Base-by-base conservation (phyloP, 2,329 filamentous ascomycete species). In the Rutstroemia sydowiana region DNA sequence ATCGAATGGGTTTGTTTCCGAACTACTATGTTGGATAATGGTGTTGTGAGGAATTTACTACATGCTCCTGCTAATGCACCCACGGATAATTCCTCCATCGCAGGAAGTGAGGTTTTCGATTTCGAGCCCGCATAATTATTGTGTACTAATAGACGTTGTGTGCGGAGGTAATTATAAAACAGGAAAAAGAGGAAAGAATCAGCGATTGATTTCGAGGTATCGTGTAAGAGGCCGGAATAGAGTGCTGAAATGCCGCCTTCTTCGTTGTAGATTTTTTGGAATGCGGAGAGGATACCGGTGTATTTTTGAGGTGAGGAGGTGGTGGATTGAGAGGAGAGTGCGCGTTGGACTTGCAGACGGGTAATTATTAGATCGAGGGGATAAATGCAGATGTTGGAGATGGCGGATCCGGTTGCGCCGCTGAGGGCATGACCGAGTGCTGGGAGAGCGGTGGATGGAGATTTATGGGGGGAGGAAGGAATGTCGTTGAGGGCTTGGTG, bases 171-270 rank as follows among this genome's bases (percentile, higher is more conserved):
- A 57, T 76, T 87, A 70, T 95, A 95, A 53, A 87, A 84, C 16
- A 92, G 76, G 70, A 95, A 95, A 73, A 95, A 95, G 47, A 95
- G 74, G 65, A 93, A 92, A 52, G 85, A 87, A 70, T 93, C 88
- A 28, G 81, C 75, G 20, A 84, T 74, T 21, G 80, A 82, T 67
- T 87, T 88, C 61, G 72, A 75, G 10, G 84, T 79, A 63, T 87
- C 84, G 32, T 78, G 75, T 6, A 75, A 69, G 1, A 86, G 67
- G 23, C 85, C 85, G 21, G 73, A 76, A 64, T 87, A 95, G 58
- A 95, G 83, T 1, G 84, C 87, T 47, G 67, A 65, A 16, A 84
- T 58, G 3, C 86, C 82, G n/a, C 86, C 82, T 28, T 90, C 86
- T 30, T 77, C 73, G 31, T 73, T 70, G 62, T 85, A 85, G 58